Evolutionary conservation across 768 basidiomycete genomes (phyloP), one percentile per base, ranked within the genome.

Genomic region (Gloeopeniophorella convolvens): DNA sequence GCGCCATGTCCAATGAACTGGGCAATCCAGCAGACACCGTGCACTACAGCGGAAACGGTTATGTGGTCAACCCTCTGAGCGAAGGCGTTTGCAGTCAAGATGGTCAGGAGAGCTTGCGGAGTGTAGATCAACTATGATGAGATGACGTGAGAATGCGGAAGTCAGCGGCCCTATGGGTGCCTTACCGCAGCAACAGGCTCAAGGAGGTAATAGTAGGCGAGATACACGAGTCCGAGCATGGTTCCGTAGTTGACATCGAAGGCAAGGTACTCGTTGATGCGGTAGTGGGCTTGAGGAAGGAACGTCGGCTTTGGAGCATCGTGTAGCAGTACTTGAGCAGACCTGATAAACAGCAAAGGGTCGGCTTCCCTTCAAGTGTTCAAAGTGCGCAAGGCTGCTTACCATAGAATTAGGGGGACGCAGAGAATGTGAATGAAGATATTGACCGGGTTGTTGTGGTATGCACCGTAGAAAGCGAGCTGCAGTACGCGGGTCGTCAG

Each of bases 381-480:
- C n/a, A n/a, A n/a, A n/a, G n/a, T n/a, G n/a, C n/a, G n/a, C n/a
- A n/a, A n/a, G n/a, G n/a, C n/a, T n/a, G n/a, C 72, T 37, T 53
- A 87, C 92, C 91, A 97, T 48, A 90, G 63, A 54, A 96, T 74
- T 51, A 85, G 62, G 6, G 93, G 93, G 11, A 95, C 91, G 57
- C 82, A 91, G 52, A 89, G 61, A 59, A 93, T 72, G 66, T 98
- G 95, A 55, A 97, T 89, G 47, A 76, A 66, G 57, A 97, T 69
- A 65, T 98, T 98, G 55, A 80, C 68, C 23, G 79, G 79, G 65
- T 95, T 84, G 13, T 80, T 73, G 66, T 96, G 93, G 68, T 96
- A 96, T 43, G 91, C 84, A 16, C 90, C 91, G 65, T 97, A 97
- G 73, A 95, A 95, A 21, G 83, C 74, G 62, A 97, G 76, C 91